These are phyloP conservation scores for Kwoniella mangroviensis DNA, from an alignment of 768 basidiomycete genomes.

Conservation along the genomic window DNA sequence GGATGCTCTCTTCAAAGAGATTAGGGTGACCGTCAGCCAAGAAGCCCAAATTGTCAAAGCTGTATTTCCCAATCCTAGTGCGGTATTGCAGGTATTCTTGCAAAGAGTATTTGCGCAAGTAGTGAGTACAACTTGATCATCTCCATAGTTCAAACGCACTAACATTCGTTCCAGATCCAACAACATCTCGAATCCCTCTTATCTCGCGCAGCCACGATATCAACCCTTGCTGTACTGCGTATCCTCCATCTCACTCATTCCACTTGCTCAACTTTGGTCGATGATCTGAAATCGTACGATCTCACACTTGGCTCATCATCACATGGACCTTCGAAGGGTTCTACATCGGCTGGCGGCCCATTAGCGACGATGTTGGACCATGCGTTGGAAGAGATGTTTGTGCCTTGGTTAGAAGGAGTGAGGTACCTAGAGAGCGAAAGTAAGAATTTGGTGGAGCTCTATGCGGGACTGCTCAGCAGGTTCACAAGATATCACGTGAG, in stretches of 20 bases:
- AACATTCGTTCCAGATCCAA: constrained; percentile 71
- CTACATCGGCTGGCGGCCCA: constrained; percentile 61
- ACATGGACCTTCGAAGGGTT: constrained; percentile 20
- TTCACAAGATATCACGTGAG: constrained; percentile 91
- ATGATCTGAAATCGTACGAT: constrained; percentile 90
- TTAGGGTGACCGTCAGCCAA: constrained; percentile 85
- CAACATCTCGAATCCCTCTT: constrained; percentile 92
- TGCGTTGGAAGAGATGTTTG: constrained; percentile 93
- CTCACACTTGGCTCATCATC: constrained; percentile 63
- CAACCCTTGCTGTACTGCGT: constrained; percentile 87
- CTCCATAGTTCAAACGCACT: neutral
- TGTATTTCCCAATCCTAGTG: constrained; percentile 93
- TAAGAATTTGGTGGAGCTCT: constrained; percentile 78
- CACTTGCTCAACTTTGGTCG: constrained; percentile 76
- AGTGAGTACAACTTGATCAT: constrained; percentile 62
- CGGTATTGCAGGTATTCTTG: constrained; percentile 97
- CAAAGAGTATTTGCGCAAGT: constrained; percentile 98
- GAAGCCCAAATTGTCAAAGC: constrained; percentile 98
- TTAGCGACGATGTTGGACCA: constrained; percentile 86
- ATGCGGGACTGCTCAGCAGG: constrained; percentile 69
- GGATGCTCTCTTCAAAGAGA: constrained; percentile 79
- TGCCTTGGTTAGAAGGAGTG: constrained; percentile 88
- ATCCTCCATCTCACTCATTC: constrained; percentile 84
- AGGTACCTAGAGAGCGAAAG: constrained; percentile 91
- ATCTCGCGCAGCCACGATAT: constrained; percentile 72